Evolutionary conservation across 106 monocot genomes (phyloP), one percentile per base, ranked within the genome.

Genomic region (Vanilla planifolia): DNA sequence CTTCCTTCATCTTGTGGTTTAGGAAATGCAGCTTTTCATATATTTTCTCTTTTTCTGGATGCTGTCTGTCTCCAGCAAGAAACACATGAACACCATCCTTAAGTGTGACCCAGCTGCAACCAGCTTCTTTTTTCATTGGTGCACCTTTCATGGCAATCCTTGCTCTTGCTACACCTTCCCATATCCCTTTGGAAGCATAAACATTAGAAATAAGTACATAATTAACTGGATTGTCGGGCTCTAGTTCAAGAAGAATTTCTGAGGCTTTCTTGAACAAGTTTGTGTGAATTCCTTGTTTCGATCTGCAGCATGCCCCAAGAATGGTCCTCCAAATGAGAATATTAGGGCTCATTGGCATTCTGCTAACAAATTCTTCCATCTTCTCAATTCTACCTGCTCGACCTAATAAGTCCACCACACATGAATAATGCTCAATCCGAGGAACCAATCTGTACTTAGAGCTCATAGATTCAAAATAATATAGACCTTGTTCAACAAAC

Each of bases 211-310:
- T 23, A 9, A 94, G 89, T 13, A 94, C 74, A 52, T 94, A 86
- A 75, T 85, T 94, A 22, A 75, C 93, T 7, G 93, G 85, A 65
- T 94, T 94, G 50, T 82, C 47, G 55, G 93, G 89, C 40, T 94
- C 93, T 50, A 94, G 42, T 73, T 85, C 77, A 37, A 86, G 35
- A 52, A 94, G 85, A 79, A 72, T 89, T 33, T 77, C 46, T 0
- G 79, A 82, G 36, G 93, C 93, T 73, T 75, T 30, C 62, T 62
- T 80, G 26, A 64, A 79, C 43, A 94, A 34, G 29, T 66, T 44
- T 5, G 33, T 71, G 6, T 62, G 68, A 2, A 48, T 10, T 42
- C 77, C 69, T 26, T 64, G 56, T 70, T 80, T 82, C 28, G 69
- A 71, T 73, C 76, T 58, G 43, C 62, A 67, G 59, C 89, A 94